Evolutionary conservation across 2,329 filamentous ascomycete species (phyloP).

Genomic region (Diplodia intermedia): DNA sequence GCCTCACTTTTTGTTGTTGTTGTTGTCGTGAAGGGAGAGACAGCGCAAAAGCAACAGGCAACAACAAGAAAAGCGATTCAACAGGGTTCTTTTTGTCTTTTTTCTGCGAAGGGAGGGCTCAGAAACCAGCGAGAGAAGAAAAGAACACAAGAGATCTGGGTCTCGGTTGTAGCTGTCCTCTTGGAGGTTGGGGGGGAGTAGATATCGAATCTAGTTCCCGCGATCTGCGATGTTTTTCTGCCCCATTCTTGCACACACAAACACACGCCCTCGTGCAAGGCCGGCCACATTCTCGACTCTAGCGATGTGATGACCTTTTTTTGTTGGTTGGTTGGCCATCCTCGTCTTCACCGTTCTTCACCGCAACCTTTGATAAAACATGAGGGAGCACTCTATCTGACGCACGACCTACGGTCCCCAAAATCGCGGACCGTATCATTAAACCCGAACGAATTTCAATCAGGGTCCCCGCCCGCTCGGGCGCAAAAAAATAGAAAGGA

Average conservation of each 20-base stretch:
- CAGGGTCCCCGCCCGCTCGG: too few relatives aligned
- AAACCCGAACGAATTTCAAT: too few relatives aligned
- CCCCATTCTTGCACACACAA: background rate
- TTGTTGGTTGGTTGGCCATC: conserved; percentile 32
- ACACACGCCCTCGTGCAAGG: too few relatives aligned
- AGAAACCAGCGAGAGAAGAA: conserved; percentile 1
- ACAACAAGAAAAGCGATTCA: background rate
- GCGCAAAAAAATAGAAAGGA: background rate
- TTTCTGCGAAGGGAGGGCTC: background rate
- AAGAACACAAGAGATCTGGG: background rate
- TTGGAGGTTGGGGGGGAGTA: background rate
- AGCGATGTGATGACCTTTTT: background rate
- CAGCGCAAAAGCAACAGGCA: background rate
- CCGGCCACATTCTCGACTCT: too few relatives aligned
- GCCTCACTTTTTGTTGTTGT: background rate
- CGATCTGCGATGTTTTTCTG: background rate
- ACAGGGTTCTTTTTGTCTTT: background rate
- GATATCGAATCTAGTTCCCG: conserved; percentile 23
- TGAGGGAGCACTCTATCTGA: too few relatives aligned
- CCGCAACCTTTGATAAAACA: too few relatives aligned
- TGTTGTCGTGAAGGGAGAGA: conserved; percentile 9
- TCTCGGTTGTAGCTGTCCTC: background rate
- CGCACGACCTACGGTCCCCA: too few relatives aligned
- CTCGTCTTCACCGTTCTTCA: background rate
- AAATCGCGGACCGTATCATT: too few relatives aligned